phyloP scores from a whole-genome alignment of 169 alveolate genomes.

The Cryptosporidium muris region DNA sequence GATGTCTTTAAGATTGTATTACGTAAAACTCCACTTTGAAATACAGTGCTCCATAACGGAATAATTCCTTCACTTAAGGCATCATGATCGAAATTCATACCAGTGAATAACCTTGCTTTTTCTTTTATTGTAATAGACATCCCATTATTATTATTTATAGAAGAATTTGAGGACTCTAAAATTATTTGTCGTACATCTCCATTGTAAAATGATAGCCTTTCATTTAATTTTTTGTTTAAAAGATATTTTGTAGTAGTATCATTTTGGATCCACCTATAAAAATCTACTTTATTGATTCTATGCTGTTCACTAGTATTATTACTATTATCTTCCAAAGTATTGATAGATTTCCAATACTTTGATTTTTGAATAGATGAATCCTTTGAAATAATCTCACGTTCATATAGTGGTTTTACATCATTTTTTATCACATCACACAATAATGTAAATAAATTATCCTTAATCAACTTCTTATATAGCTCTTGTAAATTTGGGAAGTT shows the following conservation, averaged over 20 bases:
- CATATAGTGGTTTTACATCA: conserved; percentile 23
- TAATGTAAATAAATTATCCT: conserved; percentile 25
- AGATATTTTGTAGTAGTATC: conserved; percentile 39
- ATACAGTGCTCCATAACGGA: conserved; percentile 61
- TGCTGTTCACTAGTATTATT: conserved; percentile 3
- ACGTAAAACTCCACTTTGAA: conserved; percentile 34
- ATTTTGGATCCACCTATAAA: conserved; percentile 16
- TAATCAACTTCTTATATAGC: conserved; percentile 27
- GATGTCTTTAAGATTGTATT: conserved; percentile 12
- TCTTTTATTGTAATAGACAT: conserved; percentile 12
- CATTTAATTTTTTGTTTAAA: conserved; percentile 34
- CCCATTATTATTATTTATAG: conserved; percentile 9
- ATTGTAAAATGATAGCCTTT: conserved; percentile 38
- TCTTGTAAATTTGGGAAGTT: conserved; percentile 62
- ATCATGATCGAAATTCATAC: conserved; percentile 67
- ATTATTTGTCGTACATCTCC: conserved; percentile 60
- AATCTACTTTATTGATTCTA: background rate
- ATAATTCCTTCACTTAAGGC: conserved; percentile 65
- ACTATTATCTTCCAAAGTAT: background rate
- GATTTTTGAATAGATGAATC: background rate
- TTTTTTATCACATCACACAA: conserved; percentile 51
- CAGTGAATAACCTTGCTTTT: conserved; percentile 59
- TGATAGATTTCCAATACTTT: conserved; percentile 62
- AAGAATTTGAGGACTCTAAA: conserved; percentile 12
- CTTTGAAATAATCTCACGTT: background rate